Conservation (phyloP, 805 yeast genomes). For the Ogataea pini region DNA sequence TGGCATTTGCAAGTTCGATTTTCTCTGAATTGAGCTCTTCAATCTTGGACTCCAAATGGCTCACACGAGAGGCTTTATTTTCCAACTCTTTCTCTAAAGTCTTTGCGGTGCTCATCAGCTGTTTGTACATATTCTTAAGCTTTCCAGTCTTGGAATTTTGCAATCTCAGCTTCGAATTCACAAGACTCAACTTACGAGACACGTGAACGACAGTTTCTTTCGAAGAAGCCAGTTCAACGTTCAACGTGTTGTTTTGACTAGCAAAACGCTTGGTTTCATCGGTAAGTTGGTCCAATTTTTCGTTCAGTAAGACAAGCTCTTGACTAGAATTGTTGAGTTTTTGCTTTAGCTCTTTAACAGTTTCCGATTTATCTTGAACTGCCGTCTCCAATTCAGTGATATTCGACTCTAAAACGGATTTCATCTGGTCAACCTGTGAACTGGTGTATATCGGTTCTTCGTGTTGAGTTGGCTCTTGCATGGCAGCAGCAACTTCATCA, state of each 20-base stretch:
- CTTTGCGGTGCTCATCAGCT: slow-evolving; percentile 23
- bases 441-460: slow-evolving; percentile 20
- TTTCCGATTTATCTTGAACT: slow-evolving; percentile 14
- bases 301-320: slow-evolving; percentile 7
- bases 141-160: slow-evolving; percentile 22
- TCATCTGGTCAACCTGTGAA: slow-evolving; percentile 25
- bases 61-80: slow-evolving; percentile 10
- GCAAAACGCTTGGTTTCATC: slow-evolving; percentile 17
- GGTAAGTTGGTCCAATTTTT: slow-evolving; percentile 8
- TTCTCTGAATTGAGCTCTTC: slow-evolving; percentile 30
- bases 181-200: slow-evolving; percentile 13
- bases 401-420: slow-evolving; percentile 17
- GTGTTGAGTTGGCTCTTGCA: slow-evolving; percentile 19
- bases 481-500: slow-evolving; percentile 7
- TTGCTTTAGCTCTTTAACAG: slow-evolving; percentile 11
- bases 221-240: slow-evolving; percentile 21
- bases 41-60: slow-evolving; percentile 20
- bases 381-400: slow-evolving; percentile 13
- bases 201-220: slow-evolving; percentile 16
- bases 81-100: slow-evolving; percentile 19
- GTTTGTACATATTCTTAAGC: slow-evolving; percentile 20
- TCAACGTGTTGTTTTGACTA: slow-evolving; percentile 20
- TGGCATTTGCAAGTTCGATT: slow-evolving; percentile 19
- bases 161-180: slow-evolving; percentile 14
- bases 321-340: slow-evolving; percentile 8